These are phyloP conservation scores for Ophiostoma populinum DNA, from an alignment of 2,329 filamentous ascomycete genomes.

Conservation along the genomic window DNA sequence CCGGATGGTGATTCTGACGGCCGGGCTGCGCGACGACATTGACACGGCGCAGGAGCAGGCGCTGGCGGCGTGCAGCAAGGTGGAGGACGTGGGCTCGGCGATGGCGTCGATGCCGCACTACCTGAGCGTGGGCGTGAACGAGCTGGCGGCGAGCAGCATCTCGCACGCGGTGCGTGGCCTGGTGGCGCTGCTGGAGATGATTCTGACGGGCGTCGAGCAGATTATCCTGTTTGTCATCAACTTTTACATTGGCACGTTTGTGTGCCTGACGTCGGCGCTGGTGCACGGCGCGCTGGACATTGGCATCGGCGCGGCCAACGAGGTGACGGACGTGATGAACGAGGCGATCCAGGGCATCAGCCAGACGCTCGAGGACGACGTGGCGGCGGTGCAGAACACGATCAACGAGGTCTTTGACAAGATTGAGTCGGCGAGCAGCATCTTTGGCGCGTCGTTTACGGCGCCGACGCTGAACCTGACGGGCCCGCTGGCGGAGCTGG, in stretches of 20 bases:
- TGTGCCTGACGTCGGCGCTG: conserved; percentile 74
- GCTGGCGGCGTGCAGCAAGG: conserved; percentile 73
- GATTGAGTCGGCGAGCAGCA: conserved; percentile 34
- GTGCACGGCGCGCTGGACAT: conserved; percentile 63
- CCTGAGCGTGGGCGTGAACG: conserved; percentile 75
- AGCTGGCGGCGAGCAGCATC: conserved; percentile 62
- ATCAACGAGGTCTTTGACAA: conserved; percentile 41
- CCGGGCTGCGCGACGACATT: conserved; percentile 56
- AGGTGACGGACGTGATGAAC: conserved; percentile 29
- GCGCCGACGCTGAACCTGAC: conserved; percentile 44
- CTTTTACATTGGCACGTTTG: conserved; percentile 75
- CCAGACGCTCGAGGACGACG: conserved; percentile 34
- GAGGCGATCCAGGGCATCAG: conserved; percentile 34
- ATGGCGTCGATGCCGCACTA: conserved; percentile 99
- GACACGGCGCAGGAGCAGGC: conserved; percentile 63
- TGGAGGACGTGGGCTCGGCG: conserved; percentile 81
- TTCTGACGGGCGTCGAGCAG: conserved; percentile 67
- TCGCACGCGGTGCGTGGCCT: conserved; percentile 66
- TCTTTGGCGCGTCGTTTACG: conserved; percentile 18
- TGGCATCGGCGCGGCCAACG: conserved; percentile 27
- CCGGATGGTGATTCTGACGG: conserved; percentile 60
- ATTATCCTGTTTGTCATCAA: conserved; percentile 87
- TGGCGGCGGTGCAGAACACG: conserved; percentile 22
- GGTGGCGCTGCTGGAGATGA: conserved; percentile 60
- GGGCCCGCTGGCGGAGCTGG: conserved; percentile 45